Conservation (phyloP, 2,329 filamentous ascomycete species). For the Fusarium oxysporum region DNA sequence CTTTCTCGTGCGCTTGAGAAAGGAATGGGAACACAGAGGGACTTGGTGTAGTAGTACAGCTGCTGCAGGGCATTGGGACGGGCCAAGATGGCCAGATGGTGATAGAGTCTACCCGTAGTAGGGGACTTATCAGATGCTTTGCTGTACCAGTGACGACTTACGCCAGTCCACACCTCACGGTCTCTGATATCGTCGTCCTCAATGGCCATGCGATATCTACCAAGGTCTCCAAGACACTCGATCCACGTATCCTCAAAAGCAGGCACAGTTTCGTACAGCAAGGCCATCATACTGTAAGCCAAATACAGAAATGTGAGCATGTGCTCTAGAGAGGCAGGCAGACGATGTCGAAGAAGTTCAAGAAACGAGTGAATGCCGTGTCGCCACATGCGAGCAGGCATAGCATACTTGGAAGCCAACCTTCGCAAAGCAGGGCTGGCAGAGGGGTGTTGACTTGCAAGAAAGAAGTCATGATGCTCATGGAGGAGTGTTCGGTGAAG, state of each 20-base stretch:
- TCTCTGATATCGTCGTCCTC: conserved; percentile 83
- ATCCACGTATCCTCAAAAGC: conserved; percentile 91
- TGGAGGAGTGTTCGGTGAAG: conserved; percentile 84
- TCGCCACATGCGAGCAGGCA: conserved; percentile 95
- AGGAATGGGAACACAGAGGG: conserved; percentile 73
- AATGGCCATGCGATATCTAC: conserved; percentile 88
- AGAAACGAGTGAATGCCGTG: conserved; percentile 90
- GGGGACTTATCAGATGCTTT: conserved; percentile 83
- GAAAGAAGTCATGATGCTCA: conserved; percentile 87
- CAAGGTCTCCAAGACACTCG: conserved; percentile 89
- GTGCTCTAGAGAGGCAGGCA: conserved; percentile 83
- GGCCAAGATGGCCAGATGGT: conserved; percentile 86
- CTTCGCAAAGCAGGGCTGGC: conserved; percentile 75
- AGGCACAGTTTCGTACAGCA: conserved; percentile 87
- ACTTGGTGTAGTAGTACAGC: conserved; percentile 78
- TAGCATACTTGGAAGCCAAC: conserved; percentile 83
- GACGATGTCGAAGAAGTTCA: conserved; percentile 77
- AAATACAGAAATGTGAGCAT: conserved; percentile 93
- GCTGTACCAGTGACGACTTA: conserved; percentile 86
- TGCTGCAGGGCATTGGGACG: conserved; percentile 77
- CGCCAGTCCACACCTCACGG: conserved; percentile 82
- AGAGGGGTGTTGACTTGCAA: conserved; percentile 87
- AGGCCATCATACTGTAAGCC: conserved; percentile 89
- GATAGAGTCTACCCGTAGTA: conserved; percentile 81
- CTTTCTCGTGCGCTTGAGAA: conserved; percentile 77